phyloP scores from a whole-genome alignment of 176 grass and related monocot genomes.

The Miscanthus lutarioriparius region DNA sequence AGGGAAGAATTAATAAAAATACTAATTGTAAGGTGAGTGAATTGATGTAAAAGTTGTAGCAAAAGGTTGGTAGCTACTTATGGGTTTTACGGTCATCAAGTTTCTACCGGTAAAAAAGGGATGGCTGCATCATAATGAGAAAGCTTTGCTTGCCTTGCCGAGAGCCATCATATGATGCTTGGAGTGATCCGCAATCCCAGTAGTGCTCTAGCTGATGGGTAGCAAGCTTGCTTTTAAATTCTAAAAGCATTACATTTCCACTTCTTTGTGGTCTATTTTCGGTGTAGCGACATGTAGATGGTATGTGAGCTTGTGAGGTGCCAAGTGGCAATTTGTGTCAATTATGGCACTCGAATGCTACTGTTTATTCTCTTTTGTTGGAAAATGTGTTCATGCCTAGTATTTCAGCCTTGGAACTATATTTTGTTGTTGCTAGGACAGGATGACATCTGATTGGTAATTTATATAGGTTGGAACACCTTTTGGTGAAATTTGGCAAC shows the following conservation, averaged over 20 bases:
- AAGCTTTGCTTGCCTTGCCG: slow-evolving; percentile 42
- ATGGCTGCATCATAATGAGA: slow-evolving; percentile 30
- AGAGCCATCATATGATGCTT: slow-evolving; percentile 42
- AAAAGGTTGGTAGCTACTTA: slow-evolving; percentile 1
- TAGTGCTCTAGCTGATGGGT: slow-evolving; percentile 39
- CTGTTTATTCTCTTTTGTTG: background rate
- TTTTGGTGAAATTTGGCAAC: background rate
- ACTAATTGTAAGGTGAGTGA: background rate
- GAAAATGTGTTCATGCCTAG: background rate
- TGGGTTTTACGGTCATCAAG: slow-evolving; percentile 4
- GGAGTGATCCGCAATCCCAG: slow-evolving; percentile 38
- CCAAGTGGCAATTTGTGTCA: background rate
- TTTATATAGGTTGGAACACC: background rate
- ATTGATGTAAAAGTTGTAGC: background rate
- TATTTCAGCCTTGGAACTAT: background rate
- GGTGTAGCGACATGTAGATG: slow-evolving; percentile 13
- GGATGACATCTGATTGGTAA: background rate
- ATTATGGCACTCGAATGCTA: background rate
- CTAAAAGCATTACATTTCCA: slow-evolving; percentile 29
- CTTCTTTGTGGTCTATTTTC: background rate
- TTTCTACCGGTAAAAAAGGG: slow-evolving; percentile 13
- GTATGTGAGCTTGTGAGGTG: background rate
- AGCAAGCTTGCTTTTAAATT: slow-evolving; percentile 31
- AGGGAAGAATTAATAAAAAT: background rate
- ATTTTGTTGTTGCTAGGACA: background rate